phyloP scores from a whole-genome alignment of 2,329 filamentous ascomycete species.

The Fusarium sp. region DNA sequence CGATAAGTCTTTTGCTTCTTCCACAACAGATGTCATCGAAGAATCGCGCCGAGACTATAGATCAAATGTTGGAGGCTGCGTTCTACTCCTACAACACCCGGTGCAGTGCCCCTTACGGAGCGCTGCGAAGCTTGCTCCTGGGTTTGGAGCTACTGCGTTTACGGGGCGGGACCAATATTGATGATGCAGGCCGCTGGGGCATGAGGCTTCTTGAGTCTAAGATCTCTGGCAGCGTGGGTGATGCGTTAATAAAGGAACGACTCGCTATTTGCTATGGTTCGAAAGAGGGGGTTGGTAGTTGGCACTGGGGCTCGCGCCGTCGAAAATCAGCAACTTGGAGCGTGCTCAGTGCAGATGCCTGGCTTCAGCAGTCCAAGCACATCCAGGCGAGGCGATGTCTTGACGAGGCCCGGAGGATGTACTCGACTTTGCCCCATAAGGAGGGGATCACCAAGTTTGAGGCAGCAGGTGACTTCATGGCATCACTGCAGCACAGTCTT shows the following conservation, averaged over 20 bases:
- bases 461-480: constrained; percentile 60
- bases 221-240: constrained; percentile 76
- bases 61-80: constrained; percentile 87
- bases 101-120: constrained; percentile 80
- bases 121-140: constrained; percentile 78
- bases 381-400: constrained; percentile 82
- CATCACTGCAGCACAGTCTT: constrained; percentile 58
- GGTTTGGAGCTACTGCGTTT: constrained; percentile 83
- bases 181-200: constrained; percentile 88
- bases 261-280: constrained; percentile 84
- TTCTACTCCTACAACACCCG: constrained; percentile 92
- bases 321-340: constrained; percentile 93
- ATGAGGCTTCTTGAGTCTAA: constrained; percentile 80
- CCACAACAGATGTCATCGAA: constrained; percentile 77
- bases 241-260: constrained; percentile 85
- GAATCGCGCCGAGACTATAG: constrained; percentile 79
- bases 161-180: constrained; percentile 79
- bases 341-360: constrained; percentile 81
- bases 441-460: constrained; percentile 62
- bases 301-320: constrained; percentile 73
- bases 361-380: constrained; percentile 79
- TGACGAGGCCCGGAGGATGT: constrained; percentile 69
- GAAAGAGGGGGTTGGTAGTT: constrained; percentile 71
- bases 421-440: constrained; percentile 58
- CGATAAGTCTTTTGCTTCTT: constrained; percentile 81